phyloP scores from a whole-genome alignment of 2,329 filamentous ascomycete species.

The Colletotrichum gigasporum region DNA sequence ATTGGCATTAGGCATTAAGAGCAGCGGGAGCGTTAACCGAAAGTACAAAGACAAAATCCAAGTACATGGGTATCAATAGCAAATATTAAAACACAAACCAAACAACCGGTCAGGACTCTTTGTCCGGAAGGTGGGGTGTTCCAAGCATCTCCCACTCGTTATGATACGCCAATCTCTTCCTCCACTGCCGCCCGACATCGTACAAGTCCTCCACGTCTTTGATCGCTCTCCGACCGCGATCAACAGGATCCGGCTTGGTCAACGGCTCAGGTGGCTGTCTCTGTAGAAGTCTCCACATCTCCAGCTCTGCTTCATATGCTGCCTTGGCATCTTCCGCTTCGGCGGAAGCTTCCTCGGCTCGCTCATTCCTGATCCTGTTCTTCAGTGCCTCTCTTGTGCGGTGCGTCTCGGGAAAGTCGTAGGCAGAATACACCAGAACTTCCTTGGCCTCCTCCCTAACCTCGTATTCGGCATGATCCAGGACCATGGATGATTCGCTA shows the following conservation, averaged over 20 bases:
- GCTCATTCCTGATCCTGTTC: constrained; percentile 51
- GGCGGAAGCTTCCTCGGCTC: constrained; percentile 53
- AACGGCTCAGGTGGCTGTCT: constrained; percentile 46
- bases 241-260: constrained; percentile 42
- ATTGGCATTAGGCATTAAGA: not conserved
- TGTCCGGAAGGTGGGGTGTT: not conserved
- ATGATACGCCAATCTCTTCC: constrained; percentile 44
- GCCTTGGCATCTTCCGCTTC: constrained; percentile 51
- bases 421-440: constrained; percentile 50
- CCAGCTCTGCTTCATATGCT: constrained; percentile 51
- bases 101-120: not conserved
- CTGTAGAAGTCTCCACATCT: constrained; percentile 57
- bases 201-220: constrained; percentile 47
- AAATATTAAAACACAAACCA: not conserved
- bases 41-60: not conserved
- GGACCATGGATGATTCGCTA: not conserved
- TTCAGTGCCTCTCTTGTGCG: constrained; percentile 47
- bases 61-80: constrained; percentile 27
- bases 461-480: constrained; percentile 35
- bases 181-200: constrained; percentile 50
- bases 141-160: constrained; percentile 54
- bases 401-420: constrained; percentile 48
- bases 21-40: not conserved
- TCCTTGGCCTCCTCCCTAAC: constrained; percentile 52
- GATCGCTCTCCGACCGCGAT: constrained; percentile 38